These are phyloP conservation scores for Cucurbita ficifolia DNA, from an alignment of 306 rosid species.

Conservation along the genomic window DNA sequence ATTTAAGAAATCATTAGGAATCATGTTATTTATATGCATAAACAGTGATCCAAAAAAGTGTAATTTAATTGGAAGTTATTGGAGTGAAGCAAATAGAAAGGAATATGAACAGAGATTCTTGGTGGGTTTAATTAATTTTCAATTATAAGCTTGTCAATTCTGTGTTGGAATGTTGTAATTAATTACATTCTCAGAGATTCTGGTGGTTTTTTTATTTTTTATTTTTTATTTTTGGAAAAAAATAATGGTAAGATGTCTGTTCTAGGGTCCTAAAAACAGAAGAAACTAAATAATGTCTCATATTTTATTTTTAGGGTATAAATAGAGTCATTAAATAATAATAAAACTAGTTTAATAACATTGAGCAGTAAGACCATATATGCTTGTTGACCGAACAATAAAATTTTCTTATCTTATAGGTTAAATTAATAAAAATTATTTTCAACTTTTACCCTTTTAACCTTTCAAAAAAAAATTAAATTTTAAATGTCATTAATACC, in stretches of 20 bases:
- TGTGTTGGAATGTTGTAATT: neutral
- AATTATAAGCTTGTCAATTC: neutral
- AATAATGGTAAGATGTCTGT: neutral
- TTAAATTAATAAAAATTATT: too few species aligned
- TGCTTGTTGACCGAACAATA: too few species aligned
- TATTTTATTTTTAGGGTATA: too few species aligned
- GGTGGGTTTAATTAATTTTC: neutral
- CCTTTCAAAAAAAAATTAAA: too few species aligned
- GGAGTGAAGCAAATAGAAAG: neutral
- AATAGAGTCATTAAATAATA: too few species aligned
- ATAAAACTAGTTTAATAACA: too few species aligned
- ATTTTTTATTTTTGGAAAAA: neutral
- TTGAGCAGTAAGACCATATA: too few species aligned
- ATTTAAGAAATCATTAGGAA: neutral
- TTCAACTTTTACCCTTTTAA: too few species aligned
- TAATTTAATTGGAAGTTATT: neutral
- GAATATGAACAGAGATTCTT: neutral
- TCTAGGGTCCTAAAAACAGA: neutral
- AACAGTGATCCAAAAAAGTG: neutral
- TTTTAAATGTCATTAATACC: too few species aligned
- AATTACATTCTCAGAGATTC: neutral
- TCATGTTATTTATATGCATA: neutral
- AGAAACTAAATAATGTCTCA: neutral
- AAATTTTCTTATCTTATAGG: too few species aligned
- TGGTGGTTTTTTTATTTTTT: neutral